Conservation (phyloP, 78 protist species). For the Guillardia theta region DNA sequence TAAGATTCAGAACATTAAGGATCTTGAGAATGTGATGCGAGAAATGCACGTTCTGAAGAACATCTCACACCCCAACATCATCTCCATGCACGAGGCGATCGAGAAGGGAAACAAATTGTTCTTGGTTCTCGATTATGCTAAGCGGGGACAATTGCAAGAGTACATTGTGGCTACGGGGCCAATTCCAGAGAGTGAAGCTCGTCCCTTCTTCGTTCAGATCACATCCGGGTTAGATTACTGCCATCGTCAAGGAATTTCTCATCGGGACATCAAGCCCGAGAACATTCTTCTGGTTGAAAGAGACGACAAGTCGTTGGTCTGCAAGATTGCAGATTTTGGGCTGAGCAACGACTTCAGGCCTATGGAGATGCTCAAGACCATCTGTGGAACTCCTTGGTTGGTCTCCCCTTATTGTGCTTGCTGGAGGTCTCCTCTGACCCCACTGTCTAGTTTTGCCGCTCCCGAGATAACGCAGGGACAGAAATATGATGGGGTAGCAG, state of each 20-base stretch:
- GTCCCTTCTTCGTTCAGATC: slow-evolving; percentile 71
- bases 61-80: slow-evolving; percentile 61
- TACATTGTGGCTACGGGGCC: not conserved
- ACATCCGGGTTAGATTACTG: slow-evolving; percentile 65
- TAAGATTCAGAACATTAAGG: not conserved
- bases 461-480: slow-evolving; percentile 69
- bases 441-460: slow-evolving; percentile 57
- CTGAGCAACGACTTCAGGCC: slow-evolving; percentile 33
- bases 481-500: slow-evolving; percentile 42
- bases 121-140: slow-evolving; percentile 62
- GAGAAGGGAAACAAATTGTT: slow-evolving; percentile 62
- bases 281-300: slow-evolving; percentile 13
- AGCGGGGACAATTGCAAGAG: slow-evolving; percentile 71
- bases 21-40: slow-evolving; percentile 50
- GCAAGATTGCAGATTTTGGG: slow-evolving; percentile 55
- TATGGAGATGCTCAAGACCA: slow-evolving; percentile 46
- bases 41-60: slow-evolving; percentile 66
- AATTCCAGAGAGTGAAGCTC: slow-evolving; percentile 62
- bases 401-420: too few relatives aligned
- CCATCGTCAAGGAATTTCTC: slow-evolving; percentile 49
- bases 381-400: slow-evolving; percentile 74
- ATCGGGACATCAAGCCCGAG: slow-evolving; percentile 51
- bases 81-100: slow-evolving; percentile 61
- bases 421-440: too few relatives aligned
- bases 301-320: not conserved